Evolutionary conservation across 768 basidiomycete species (phyloP).

Genomic region (Nevesoporus exiguus): DNA sequence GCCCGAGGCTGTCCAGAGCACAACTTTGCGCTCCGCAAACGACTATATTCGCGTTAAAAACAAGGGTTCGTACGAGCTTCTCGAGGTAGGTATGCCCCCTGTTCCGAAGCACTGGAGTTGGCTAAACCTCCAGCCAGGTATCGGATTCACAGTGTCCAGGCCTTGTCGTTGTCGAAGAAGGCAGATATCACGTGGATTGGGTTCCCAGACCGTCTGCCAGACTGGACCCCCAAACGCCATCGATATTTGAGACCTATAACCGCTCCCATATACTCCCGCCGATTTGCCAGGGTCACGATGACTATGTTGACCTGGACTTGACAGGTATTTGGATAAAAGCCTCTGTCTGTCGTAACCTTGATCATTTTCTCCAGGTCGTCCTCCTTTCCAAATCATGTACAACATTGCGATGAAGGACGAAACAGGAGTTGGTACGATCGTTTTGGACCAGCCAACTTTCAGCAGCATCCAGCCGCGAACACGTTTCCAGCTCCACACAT

Average conservation of each 20-base stretch:
- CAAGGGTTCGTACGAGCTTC: conserved; percentile 72
- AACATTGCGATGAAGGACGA: conserved; percentile 72
- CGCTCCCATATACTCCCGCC: conserved; percentile 71
- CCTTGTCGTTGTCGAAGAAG: conserved; percentile 52
- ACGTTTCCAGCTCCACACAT: conserved; percentile 78
- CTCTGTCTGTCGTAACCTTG: not conserved
- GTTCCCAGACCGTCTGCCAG: conserved; percentile 73
- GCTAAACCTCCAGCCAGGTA: conserved; percentile 46
- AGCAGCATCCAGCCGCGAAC: conserved; percentile 81
- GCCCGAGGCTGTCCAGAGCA: conserved; percentile 38
- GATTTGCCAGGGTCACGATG: conserved; percentile 79
- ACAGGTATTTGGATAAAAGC: conserved; percentile 45
- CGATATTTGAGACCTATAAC: conserved; percentile 59
- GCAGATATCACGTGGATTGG: conserved; percentile 72
- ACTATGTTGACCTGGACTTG: conserved; percentile 82
- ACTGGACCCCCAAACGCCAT: conserved; percentile 56
- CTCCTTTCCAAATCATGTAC: conserved; percentile 94
- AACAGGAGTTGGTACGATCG: conserved; percentile 62
- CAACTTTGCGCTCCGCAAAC: conserved; percentile 58
- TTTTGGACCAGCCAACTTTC: conserved; percentile 75
- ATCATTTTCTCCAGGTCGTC: conserved; percentile 51
- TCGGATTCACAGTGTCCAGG: conserved; percentile 86
- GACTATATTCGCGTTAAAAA: conserved; percentile 68
- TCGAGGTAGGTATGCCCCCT: conserved; percentile 47
- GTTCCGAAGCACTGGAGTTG: not conserved